Evolutionary conservation across 208 protist species (phyloP).

Genomic region (Trypanosoma platydactyli): DNA sequence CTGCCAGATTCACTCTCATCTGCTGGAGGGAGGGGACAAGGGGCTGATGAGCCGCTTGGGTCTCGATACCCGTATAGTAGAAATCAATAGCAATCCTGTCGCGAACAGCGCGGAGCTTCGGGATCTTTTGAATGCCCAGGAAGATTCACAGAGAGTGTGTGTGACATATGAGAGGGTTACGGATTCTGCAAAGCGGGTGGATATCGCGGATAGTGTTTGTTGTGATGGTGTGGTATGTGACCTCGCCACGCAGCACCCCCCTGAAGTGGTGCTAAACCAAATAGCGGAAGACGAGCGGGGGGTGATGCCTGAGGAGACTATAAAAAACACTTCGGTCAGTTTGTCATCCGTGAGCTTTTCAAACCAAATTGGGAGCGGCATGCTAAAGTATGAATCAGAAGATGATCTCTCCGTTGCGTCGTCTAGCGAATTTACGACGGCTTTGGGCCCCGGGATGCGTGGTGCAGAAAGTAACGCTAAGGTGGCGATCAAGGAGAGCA

Average conservation of each 20-base stretch:
- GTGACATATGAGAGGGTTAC: constrained; percentile 48
- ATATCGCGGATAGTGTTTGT: constrained; percentile 62
- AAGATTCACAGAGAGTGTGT: constrained; percentile 19
- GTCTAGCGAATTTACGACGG: constrained; percentile 2
- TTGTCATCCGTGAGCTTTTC: background rate
- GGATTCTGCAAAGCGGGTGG: constrained; percentile 28
- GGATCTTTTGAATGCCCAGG: constrained; percentile 34
- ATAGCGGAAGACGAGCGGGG: background rate
- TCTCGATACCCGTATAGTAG: constrained; percentile 38
- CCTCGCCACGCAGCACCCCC: constrained; percentile 17
- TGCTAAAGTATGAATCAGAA: background rate
- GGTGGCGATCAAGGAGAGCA: background rate
- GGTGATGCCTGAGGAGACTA: no score
- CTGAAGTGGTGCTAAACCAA: background rate
- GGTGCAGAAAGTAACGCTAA: background rate
- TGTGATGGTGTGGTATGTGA: constrained; percentile 47
- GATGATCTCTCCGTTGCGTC: constrained; percentile 2
- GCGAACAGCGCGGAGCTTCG: constrained; percentile 60
- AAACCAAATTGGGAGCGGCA: background rate
- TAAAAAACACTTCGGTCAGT: background rate
- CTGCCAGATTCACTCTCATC: constrained; percentile 52
- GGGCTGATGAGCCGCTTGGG: constrained; percentile 12
- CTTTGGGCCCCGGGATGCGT: background rate
- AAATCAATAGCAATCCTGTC: constrained; percentile 46
- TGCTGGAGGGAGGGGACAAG: constrained; percentile 16